Evolutionary conservation across 2,329 filamentous ascomycete species (phyloP).

Genomic region (Aureobasidium sp.): DNA sequence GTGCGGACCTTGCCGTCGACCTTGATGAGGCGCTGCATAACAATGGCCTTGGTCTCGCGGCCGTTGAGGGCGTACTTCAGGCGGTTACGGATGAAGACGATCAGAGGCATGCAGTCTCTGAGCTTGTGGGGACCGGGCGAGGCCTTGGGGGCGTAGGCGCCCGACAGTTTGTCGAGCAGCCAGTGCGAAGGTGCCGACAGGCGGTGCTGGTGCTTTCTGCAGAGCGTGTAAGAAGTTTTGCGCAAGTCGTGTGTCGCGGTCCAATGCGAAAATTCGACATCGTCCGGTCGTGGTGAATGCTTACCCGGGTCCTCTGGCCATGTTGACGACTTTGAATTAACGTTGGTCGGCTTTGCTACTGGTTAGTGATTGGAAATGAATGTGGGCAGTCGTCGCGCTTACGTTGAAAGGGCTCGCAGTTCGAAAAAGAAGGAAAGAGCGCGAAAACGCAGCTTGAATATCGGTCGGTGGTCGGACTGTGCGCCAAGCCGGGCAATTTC

Average conservation of each 20-base stretch:
- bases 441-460: neutral
- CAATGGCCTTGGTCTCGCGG: conserved; percentile 93
- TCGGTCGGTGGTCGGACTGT: neutral
- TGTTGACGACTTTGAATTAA: conserved; percentile 37
- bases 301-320: conserved; percentile 52
- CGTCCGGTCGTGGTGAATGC: conserved; percentile 16
- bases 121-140: conserved; percentile 95
- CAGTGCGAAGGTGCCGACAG: conserved; percentile 98
- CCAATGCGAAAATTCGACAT: conserved; percentile 6
- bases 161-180: conserved; percentile 99
- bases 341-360: conserved; percentile 11
- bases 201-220: conserved; percentile 93
- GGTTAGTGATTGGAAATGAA: conserved; percentile 10
- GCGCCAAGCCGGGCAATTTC: neutral
- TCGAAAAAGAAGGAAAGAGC: neutral
- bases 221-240: conserved; percentile 53
- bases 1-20: conserved; percentile 99
- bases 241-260: neutral
- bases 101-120: conserved; percentile 95
- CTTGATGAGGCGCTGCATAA: conserved; percentile 99
- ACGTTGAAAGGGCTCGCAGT: conserved; percentile 10
- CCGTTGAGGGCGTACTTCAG: conserved; percentile 96
- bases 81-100: conserved; percentile 88
- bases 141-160: conserved; percentile 58
- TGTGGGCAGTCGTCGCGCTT: conserved; percentile 10